Evolutionary conservation across 768 basidiomycete species (phyloP).

Genomic region (Serendipita vermifera): DNA sequence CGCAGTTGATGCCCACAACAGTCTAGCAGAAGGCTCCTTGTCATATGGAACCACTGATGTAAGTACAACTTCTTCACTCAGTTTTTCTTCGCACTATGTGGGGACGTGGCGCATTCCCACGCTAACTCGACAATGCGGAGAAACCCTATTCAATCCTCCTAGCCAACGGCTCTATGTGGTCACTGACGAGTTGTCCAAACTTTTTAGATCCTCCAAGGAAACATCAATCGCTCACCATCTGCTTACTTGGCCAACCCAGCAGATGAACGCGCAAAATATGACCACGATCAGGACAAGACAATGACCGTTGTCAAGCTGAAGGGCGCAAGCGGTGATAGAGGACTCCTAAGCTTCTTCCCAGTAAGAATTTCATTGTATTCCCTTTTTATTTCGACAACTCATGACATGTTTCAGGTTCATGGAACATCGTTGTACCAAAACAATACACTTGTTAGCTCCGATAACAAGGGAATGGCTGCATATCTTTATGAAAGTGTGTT

Average conservation of each 20-base stretch:
- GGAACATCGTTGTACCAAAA: constrained; percentile 77
- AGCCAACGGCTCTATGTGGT: no score
- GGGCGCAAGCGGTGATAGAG: constrained; percentile 44
- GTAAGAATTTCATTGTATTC: neutral
- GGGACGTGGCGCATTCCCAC: no score
- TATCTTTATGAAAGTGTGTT: constrained; percentile 56
- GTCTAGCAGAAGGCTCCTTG: constrained; percentile 44
- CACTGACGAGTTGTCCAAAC: no score
- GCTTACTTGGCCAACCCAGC: constrained; percentile 67
- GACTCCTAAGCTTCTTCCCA: constrained; percentile 61
- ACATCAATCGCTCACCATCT: constrained; percentile 61
- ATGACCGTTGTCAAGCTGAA: constrained; percentile 56
- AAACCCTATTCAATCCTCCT: no score
- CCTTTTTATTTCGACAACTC: neutral
- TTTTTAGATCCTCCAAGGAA: constrained; percentile 45
- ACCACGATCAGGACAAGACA: constrained; percentile 62
- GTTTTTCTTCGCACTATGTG: no score
- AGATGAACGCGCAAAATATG: constrained; percentile 51
- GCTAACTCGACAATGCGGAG: no score
- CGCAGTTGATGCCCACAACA: constrained; percentile 52
- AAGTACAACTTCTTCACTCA: neutral
- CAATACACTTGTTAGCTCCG: constrained; percentile 65
- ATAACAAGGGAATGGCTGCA: constrained; percentile 82
- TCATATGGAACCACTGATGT: constrained; percentile 46
- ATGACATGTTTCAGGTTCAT: constrained; percentile 37